Evolutionary conservation across 225 moss, liverwort and hornwort species (phyloP).

Genomic region (Polytrichum formosum): DNA sequence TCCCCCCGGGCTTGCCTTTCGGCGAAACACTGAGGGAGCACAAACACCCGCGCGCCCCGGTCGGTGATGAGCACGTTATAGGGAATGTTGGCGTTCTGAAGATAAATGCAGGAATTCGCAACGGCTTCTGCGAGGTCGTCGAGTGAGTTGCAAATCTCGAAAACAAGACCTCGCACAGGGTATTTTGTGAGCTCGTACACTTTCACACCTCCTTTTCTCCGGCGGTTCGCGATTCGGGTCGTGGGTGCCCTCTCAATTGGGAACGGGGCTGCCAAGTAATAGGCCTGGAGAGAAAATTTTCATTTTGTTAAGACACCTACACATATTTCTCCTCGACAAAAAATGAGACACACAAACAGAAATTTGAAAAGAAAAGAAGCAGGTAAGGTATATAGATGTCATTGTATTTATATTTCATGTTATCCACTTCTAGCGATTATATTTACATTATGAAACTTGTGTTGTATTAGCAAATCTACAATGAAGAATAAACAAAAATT

Average conservation of each 20-base stretch:
- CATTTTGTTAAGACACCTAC: neutral
- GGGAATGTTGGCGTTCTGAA: constrained; percentile 67
- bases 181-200: constrained; percentile 64
- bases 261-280: constrained; percentile 67
- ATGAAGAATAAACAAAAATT: no score
- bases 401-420: no score
- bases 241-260: constrained; percentile 73
- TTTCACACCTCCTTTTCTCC: constrained; percentile 53
- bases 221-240: constrained; percentile 13
- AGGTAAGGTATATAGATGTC: no score
- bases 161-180: constrained; percentile 72
- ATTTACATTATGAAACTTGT: no score
- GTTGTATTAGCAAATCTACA: no score
- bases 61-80: constrained; percentile 82
- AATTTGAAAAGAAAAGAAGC: neutral
- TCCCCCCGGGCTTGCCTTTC: constrained; percentile 74
- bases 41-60: constrained; percentile 61
- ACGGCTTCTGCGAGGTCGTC: constrained; percentile 68
- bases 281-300: constrained; percentile 42
- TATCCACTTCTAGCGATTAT: no score
- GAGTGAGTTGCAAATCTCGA: constrained; percentile 55
- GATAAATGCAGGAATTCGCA: constrained; percentile 56
- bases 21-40: constrained; percentile 86
- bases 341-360: neutral
- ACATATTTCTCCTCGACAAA: no score